Evolutionary conservation across 2,329 filamentous ascomycete genomes (phyloP), one percentile per base, ranked within the genome.

Genomic region (Colletotrichum sp.): DNA sequence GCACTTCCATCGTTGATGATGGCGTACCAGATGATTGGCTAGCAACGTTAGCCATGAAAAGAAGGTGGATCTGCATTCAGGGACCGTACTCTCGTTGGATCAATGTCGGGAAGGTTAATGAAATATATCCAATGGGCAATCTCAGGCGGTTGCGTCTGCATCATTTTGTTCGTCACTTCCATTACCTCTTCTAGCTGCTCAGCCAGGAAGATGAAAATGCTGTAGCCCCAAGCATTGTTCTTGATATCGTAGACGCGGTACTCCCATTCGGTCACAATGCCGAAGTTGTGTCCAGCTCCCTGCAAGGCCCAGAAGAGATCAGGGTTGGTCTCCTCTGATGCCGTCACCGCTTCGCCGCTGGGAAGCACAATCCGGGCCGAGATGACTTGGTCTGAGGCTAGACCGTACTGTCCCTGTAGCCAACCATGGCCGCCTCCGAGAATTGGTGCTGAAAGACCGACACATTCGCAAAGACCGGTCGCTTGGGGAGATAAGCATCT

Each of bases 231-330:
- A 78, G 81, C 22, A 78, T 79, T 10, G 52, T 78, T 66, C 77
- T 78, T 66, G 32, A 80, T 28, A n/a, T 68, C 75, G 36, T 72
- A 82, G 28, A 81, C 80, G 77, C 85, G 84, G 18, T 78, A 56
- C 75, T 80, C 84, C 30, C 87, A 79, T 75, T 83, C 86, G 78
- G 88, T 80, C 36, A 90, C 84, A 66, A 90, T 86, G 56, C 88
- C 88, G 77, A 90, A 86, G 77, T 89, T 89, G 18, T 85, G 87
- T 3, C 87, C 88, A 3, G 88, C 88, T n/a, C 88, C 89, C 79
- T 83, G 86, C 1, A 90, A 78, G 18, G 86, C 88, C 87, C 87
- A 89, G 77, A 88, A 83, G 0, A 90, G 79, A 76, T 89, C 87
- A 6, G 77, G 18, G 61, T 85, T 78, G 28, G 79, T 77, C 7